Conservation (phyloP, 805 yeast genomes). For the Candida pini region DNA sequence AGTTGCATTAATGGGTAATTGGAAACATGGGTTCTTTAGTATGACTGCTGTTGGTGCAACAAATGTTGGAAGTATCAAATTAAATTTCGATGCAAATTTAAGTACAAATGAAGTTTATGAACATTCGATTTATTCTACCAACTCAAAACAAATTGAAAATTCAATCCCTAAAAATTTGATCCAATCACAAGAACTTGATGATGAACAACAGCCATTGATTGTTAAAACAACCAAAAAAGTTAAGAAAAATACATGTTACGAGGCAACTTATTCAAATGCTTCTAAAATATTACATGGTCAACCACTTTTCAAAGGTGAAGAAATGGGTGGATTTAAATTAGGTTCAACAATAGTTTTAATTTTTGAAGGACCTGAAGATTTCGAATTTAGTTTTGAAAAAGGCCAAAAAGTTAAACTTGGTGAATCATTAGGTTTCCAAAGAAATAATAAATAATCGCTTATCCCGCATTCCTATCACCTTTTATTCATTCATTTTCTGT, state of each 20-base stretch:
- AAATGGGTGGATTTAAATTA: conserved; percentile 94
- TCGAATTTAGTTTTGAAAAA: conserved; percentile 59
- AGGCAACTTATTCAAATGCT: conserved; percentile 85
- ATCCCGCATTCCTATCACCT: background rate
- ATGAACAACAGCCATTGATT: background rate
- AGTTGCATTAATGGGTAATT: conserved; percentile 89
- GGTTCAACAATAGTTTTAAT: conserved; percentile 97
- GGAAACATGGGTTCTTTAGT: conserved; percentile 95
- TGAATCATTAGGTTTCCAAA: too few relatives aligned
- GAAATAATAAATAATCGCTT: background rate
- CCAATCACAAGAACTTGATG: background rate
- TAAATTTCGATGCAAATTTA: conserved; percentile 87
- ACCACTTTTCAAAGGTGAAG: conserved; percentile 87
- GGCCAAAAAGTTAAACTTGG: conserved; percentile 79
- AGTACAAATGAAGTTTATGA: conserved; percentile 73
- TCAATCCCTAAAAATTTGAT: background rate
- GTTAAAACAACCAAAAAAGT: conserved; percentile 26
- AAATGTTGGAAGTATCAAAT: conserved; percentile 90
- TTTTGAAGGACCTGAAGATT: conserved; percentile 88
- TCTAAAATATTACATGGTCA: conserved; percentile 73
- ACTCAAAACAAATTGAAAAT: background rate
- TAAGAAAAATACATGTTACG: conserved; percentile 79
- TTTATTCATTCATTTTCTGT: background rate
- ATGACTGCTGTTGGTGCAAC: conserved; percentile 99
- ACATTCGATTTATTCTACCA: conserved; percentile 33